Percentiles rank a stretch among this genome's conserved stretches.
Conservation (phyloP, 164 flowering plant species). For the Saururus chinensis region DNA sequence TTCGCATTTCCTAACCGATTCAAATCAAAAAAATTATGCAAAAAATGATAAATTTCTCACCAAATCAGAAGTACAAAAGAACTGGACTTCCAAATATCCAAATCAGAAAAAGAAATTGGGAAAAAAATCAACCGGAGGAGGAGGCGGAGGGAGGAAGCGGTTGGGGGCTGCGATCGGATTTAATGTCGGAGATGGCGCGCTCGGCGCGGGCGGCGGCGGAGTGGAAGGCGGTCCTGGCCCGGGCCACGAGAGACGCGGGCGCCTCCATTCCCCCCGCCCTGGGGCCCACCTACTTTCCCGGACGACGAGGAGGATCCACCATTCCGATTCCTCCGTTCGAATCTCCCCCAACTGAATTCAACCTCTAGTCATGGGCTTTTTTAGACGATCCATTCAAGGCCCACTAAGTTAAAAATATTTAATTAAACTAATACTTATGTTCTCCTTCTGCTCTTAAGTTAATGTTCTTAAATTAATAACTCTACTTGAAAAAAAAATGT, state of each 20-base stretch:
- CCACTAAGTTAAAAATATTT: too few relatives aligned
- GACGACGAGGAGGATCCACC: not conserved
- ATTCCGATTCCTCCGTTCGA: not conserved
- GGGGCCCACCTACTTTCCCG: not conserved
- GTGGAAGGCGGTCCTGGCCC: slow-evolving; percentile 80
- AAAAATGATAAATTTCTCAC: too few relatives aligned
- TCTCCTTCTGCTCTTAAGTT: too few relatives aligned
- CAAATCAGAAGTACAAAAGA: too few relatives aligned
- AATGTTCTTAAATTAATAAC: too few relatives aligned
- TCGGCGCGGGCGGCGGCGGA: slow-evolving; percentile 96
- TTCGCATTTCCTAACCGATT: too few relatives aligned
- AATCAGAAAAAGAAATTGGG: not conserved
- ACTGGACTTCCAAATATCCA: too few relatives aligned
- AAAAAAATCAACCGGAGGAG: not conserved
- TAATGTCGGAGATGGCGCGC: slow-evolving; percentile 62
- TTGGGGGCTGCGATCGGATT: slow-evolving; percentile 38
- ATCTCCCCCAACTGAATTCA: not conserved
- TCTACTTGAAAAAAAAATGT: too few relatives aligned
- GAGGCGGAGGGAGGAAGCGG: not conserved
- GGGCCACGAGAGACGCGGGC: slow-evolving; percentile 63
- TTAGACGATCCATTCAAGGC: too few relatives aligned
- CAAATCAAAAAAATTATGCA: too few relatives aligned
- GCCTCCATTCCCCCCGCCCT: not conserved
- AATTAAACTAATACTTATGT: too few relatives aligned
- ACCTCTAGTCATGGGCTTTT: too few relatives aligned